Evolutionary conservation across 2,329 filamentous ascomycete genomes (phyloP).

Genomic region (Fusarium tuaranense): DNA sequence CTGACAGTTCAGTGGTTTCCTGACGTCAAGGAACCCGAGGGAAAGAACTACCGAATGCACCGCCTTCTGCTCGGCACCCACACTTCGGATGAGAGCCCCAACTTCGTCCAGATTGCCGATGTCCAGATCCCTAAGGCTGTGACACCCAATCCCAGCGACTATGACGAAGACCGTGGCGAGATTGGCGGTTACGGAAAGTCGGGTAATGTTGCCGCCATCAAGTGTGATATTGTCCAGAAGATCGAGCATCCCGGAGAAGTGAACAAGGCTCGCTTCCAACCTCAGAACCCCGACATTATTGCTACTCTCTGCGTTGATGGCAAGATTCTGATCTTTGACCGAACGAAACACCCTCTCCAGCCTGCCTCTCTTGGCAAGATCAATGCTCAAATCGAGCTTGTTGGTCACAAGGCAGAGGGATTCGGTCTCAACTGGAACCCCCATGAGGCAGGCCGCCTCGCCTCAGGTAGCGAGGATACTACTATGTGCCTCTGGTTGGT

Average conservation of each 20-base stretch:
- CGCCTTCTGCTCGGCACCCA: slow-evolving; percentile 94
- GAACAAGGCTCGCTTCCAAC: slow-evolving; percentile 98
- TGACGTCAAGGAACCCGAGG: slow-evolving; percentile 88
- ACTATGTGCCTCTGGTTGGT: slow-evolving; percentile 90
- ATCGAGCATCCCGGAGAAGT: slow-evolving; percentile 97
- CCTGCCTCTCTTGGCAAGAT: slow-evolving; percentile 74
- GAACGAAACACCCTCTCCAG: slow-evolving; percentile 88
- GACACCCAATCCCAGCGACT: slow-evolving; percentile 81
- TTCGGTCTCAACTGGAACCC: slow-evolving; percentile 96
- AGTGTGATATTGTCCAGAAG: slow-evolving; percentile 92
- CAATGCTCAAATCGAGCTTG: slow-evolving; percentile 85
- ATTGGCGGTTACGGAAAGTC: slow-evolving; percentile 92
- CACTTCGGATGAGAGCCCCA: slow-evolving; percentile 85
- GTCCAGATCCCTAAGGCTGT: slow-evolving; percentile 89
- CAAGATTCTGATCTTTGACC: slow-evolving; percentile 92
- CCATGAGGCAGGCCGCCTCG: slow-evolving; percentile 82
- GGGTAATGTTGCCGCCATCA: slow-evolving; percentile 76
- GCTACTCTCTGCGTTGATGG: slow-evolving; percentile 92
- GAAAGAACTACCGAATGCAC: slow-evolving; percentile 88
- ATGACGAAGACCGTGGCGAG: slow-evolving; percentile 92
- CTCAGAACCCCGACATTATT: slow-evolving; percentile 96
- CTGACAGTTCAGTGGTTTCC: slow-evolving; percentile 98
- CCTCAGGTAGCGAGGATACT: slow-evolving; percentile 90
- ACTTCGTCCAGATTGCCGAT: slow-evolving; percentile 95
- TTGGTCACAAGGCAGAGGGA: slow-evolving; percentile 88